Base-by-base conservation (phyloP, 1,284 basidiomycete species). In the Rhodofomes roseus region DNA sequence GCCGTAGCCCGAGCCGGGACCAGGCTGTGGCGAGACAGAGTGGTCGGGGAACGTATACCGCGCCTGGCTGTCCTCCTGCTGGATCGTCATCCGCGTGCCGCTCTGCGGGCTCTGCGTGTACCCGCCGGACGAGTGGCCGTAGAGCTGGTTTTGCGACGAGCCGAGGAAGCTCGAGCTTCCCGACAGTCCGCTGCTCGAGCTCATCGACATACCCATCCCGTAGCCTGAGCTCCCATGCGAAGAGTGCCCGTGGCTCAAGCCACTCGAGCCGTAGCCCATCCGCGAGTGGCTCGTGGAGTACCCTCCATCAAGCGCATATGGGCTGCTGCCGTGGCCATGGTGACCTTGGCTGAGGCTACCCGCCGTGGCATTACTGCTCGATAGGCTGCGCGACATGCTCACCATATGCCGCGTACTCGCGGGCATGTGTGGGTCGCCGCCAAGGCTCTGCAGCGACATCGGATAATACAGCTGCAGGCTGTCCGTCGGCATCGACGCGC, bases 391-490 rank as follows among this genome's bases (percentile, higher is more conserved):
- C 29, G 67, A 53, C 67, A 72, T 70, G 61, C 68, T 64, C 55
- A 71, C 71, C 65, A 72, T 67, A 54, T 72, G 70, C 29, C 71
- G 69, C 40, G 71, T 71, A 36, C 57, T 62, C 23, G 63, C 59
- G 61, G 31, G 57, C 58, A 40, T 62, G 60, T 20, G 63, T 61
- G 64, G 60, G 59, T 68, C 66, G 43, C 57, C 27, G 31, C 31
- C 60, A 52, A 71, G 65, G 11, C 84, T 83, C 69, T 88, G 87
- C 16, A 90, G 79, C 5, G 85, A 84, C 81, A 90, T 84, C 11
- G 89, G 89, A 66, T 87, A 85, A 70, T 89, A 90, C 31, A 90
- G 76, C 67, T 88, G 85, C 39, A 90, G 75, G 60, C 79, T 79
- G 63, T 89, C 87, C 20, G 84, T 79, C 23, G 77, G 75, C 61